Base-by-base conservation (phyloP, 345 rosid genomes). In the Gossypium turneri region DNA sequence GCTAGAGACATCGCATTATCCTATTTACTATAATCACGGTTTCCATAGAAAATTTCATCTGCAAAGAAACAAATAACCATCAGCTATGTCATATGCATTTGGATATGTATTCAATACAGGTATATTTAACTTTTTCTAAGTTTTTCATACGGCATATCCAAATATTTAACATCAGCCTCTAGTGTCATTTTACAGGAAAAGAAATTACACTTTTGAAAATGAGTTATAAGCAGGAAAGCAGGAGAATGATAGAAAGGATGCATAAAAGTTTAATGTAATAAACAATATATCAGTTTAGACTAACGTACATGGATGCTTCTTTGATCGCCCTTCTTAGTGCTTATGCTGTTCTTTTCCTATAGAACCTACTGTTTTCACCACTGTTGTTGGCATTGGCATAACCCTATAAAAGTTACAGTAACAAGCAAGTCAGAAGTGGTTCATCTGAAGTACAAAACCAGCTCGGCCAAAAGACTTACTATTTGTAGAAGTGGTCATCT, bases 401-500 rank as follows among this genome's bases (percentile, higher is more conserved):
- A 53, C 73, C 81, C 89, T 68, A 84, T 69, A 67, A 41, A 75
- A 72, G 78, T 79, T 84, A 82, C 78, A 81, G 50, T 77, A 60
- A 67, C 24, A 16, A 55, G 52, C 73, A 24, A 73, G 41, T 5
- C 7, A 34, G 41, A 34, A 34, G 41, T 34, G 41, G 41, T 34
- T 34, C 41, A 34, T 75, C 62, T 55, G 56, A 51, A 57, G 69
- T 50, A 73, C 81, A 79, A 79, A 79, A 77, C 50, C 59, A 20
- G 69, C 44, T 29, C 55, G 12, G 63, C 64, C n/a, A 43, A 8
- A 13, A 58, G 69, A 51, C 47, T 34, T 44, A 1, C n/a, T 12
- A 45, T 25, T 7, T 38, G 50, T 22, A 41, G 17, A 19, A 50
- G 10, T 44, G 72, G 82, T 87, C 86, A 93, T 89, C 98, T 92